Evolutionary conservation across 345 rosid genomes (phyloP), one percentile per base, ranked within the genome.

Genomic region (Triadica sebifera): DNA sequence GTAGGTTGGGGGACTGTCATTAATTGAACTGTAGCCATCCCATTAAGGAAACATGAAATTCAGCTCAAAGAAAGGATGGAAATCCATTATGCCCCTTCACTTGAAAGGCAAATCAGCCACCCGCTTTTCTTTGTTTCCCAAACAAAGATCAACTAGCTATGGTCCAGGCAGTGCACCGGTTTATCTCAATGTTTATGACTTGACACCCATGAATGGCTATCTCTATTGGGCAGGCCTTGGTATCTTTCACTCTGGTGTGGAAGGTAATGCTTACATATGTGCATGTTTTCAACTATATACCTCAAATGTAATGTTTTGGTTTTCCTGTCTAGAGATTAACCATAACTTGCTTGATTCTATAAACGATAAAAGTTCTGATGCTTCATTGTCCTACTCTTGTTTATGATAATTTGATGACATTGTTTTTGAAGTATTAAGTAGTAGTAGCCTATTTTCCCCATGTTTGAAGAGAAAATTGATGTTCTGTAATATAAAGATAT

Each of bases 1-100:
- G 46, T 85, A 89, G 95, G 83, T 75, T 71, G 79, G 81, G 59
- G 79, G 78, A 74, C 43, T 74, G 65, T 74, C 82, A 45, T 78
- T 86, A 68, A 70, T 64, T 24, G 77, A 78, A 19, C 74, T 76
- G 59, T 65, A 61, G 65, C 63, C 38, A 71, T 70, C 19, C 60
- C 50, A 24, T n/a, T 65, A 25, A 84, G 84, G 69, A 87, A 78
- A 70, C 69, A 75, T 70, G 52, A 74, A 57, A 34, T 25, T 73
- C 34, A 56, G 70, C 25, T 60, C 79, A 55, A 80, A 67, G 83
- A 80, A 67, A 71, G 74, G 67, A 62, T 80, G 79, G 79, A 80
- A 72, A 67, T 61, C 83, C 34, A 45, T 79, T n/a, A 71, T 75
- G 65, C 83, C 83, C 50, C 67, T 76, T 73, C 56, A 67, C 41